phyloP scores from a whole-genome alignment of 106 monocot genomes.

The Allium sativum region DNA sequence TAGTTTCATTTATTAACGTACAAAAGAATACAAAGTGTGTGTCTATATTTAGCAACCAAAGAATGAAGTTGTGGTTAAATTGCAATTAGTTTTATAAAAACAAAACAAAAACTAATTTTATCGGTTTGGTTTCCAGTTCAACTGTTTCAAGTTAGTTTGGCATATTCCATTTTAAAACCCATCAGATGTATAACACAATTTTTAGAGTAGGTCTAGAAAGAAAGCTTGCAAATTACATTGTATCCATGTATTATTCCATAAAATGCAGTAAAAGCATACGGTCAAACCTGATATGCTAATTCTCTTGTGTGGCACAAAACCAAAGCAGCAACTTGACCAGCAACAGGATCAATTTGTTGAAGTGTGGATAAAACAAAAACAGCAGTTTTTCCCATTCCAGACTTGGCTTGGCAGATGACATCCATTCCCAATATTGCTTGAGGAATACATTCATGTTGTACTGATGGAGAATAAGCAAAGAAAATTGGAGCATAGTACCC shows the following conservation, averaged over 20 bases:
- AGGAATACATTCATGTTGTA: constrained; percentile 99
- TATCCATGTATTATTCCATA: neutral
- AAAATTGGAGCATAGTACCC: constrained; percentile 85
- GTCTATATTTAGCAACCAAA: too few species aligned
- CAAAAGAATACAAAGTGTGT: too few species aligned
- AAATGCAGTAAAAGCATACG: neutral
- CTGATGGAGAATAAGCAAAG: constrained; percentile 80
- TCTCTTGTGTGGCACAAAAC: constrained; percentile 97
- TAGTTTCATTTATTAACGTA: too few species aligned
- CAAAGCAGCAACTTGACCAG: constrained; percentile 92
- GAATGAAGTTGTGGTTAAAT: too few species aligned
- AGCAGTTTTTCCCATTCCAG: constrained; percentile 99
- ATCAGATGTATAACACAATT: too few species aligned
- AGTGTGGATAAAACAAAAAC: constrained; percentile 95
- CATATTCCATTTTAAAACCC: too few species aligned
- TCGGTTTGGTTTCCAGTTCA: too few species aligned
- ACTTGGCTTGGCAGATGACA: constrained; percentile 99
- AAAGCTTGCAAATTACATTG: neutral
- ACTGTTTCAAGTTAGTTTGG: too few species aligned
- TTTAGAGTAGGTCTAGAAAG: too few species aligned
- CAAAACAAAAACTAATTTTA: too few species aligned
- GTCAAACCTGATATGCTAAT: constrained; percentile 82
- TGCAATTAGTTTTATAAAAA: too few species aligned
- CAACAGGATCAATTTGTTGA: constrained; percentile 93
- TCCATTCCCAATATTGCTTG: constrained; percentile 99